Evolutionary conservation across 2,329 filamentous ascomycete species (phyloP).

Genomic region (Monosporascus sp.): DNA sequence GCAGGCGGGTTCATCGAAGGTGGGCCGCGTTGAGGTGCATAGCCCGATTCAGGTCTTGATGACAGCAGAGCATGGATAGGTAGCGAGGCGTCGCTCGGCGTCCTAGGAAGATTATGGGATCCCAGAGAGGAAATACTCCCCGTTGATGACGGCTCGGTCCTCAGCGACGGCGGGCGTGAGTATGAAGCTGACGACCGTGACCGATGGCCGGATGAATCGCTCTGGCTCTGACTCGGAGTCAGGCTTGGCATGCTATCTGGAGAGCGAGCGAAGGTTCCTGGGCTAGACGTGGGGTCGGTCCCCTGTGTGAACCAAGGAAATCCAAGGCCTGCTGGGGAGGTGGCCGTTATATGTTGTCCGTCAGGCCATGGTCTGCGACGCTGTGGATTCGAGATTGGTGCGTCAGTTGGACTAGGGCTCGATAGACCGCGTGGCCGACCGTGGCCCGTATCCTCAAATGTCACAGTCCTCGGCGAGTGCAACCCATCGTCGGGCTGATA

Average conservation of each 20-base stretch:
- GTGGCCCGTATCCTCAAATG: slow-evolving; percentile 28
- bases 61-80: slow-evolving; percentile 51
- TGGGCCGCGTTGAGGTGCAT: slow-evolving; percentile 4
- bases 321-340: slow-evolving; percentile 3
- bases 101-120: slow-evolving; percentile 36
- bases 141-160: slow-evolving; percentile 40
- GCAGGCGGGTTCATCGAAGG: slow-evolving; percentile 4
- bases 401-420: slow-evolving; percentile 23
- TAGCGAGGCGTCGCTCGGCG: slow-evolving; percentile 44
- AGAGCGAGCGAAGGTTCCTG: slow-evolving; percentile 15
- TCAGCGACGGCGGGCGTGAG: slow-evolving; percentile 35
- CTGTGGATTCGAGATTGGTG: slow-evolving; percentile 12
- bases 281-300: slow-evolving; percentile 16
- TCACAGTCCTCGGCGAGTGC: slow-evolving; percentile 36
- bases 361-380: slow-evolving; percentile 17
- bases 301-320: slow-evolving; percentile 13
- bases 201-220: slow-evolving; percentile 8
- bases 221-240: slow-evolving; percentile 12
- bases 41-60: slow-evolving; percentile 28
- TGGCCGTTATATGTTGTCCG: slow-evolving; percentile 12
- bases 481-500: slow-evolving; percentile 37
- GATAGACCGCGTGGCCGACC: slow-evolving; percentile 21
- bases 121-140: slow-evolving; percentile 38
- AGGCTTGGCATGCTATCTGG: slow-evolving; percentile 19
- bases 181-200: slow-evolving; percentile 20